phyloP scores from a whole-genome alignment of 768 basidiomycete species.

The Tremella yokohamensis region DNA sequence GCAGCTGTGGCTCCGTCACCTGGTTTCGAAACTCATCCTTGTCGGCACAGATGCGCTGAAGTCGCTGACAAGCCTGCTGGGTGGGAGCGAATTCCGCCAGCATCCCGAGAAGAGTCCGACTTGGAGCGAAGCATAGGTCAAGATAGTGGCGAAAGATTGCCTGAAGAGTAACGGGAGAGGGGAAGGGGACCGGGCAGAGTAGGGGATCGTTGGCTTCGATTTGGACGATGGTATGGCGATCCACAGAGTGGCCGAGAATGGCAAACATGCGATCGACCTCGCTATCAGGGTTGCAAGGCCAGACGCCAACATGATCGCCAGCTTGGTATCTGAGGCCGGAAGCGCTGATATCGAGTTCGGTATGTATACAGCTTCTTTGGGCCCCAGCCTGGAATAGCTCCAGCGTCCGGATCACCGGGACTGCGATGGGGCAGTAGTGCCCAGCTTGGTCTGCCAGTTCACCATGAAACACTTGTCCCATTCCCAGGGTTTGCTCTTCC shows the following conservation, averaged over 20 bases:
- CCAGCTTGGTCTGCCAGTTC: constrained; percentile 76
- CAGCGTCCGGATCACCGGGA: constrained; percentile 68
- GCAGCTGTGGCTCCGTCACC: no score
- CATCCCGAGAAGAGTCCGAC: no score
- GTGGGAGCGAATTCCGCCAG: no score
- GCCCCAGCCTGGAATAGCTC: constrained; percentile 74
- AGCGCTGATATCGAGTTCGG: constrained; percentile 90
- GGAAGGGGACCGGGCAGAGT: constrained; percentile 98
- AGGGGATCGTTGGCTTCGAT: constrained; percentile 98
- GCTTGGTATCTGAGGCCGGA: constrained; percentile 97
- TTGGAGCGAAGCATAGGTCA: no score
- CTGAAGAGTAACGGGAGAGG: constrained; percentile 87
- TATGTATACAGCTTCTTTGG: constrained; percentile 86
- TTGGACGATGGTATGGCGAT: constrained; percentile 76
- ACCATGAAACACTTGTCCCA: constrained; percentile 94
- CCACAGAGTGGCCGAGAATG: constrained; percentile 69
- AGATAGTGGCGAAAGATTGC: constrained; percentile 94
- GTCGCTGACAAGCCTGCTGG: no score
- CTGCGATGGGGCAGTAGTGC: constrained; percentile 56
- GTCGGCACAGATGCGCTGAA: no score
- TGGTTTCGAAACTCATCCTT: no score
- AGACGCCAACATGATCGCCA: constrained; percentile 94
- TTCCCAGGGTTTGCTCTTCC: constrained; percentile 60
- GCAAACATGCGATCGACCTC: constrained; percentile 86
- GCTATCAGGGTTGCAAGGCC: constrained; percentile 88